Conservation (phyloP, 1,284 basidiomycete species). For the Apiotrichum laibachii region DNA sequence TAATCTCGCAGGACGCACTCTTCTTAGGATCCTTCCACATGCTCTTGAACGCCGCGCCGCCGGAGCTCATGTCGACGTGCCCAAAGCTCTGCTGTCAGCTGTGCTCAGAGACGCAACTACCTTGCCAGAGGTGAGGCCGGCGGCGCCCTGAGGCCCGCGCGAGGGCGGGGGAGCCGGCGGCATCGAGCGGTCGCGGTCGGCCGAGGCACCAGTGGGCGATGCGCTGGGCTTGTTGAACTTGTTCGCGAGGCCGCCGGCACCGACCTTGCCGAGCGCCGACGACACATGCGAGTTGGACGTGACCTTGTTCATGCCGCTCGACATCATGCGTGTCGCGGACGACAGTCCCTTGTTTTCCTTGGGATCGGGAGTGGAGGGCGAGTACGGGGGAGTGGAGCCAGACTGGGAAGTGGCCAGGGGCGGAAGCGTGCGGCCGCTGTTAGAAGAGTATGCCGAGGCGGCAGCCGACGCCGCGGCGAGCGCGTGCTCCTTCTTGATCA, state of each 20-base stretch:
- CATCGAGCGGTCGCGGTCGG: neutral
- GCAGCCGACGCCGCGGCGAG: constrained; percentile 2
- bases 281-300: constrained; percentile 18
- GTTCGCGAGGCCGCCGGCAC: constrained; percentile 17
- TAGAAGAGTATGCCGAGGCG: neutral
- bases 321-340: constrained; percentile 29
- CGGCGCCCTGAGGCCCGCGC: neutral
- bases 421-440: neutral
- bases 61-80: constrained; percentile 35
- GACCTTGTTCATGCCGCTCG: constrained; percentile 27
- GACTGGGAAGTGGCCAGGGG: neutral
- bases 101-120: neutral
- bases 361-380: neutral
- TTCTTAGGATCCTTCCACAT: constrained; percentile 44
- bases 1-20: constrained; percentile 14
- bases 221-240: neutral
- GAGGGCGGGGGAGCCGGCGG: constrained; percentile 2
- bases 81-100: constrained; percentile 29
- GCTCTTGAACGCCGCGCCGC: constrained; percentile 34
- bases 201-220: neutral
- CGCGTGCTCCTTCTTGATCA: constrained; percentile 1
- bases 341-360: neutral
- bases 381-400: neutral
- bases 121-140: constrained; percentile 3
- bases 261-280: constrained; percentile 23